These are phyloP conservation scores for Colletotrichum spinosum DNA, from an alignment of 2,329 filamentous ascomycete species.

Conservation along the genomic window DNA sequence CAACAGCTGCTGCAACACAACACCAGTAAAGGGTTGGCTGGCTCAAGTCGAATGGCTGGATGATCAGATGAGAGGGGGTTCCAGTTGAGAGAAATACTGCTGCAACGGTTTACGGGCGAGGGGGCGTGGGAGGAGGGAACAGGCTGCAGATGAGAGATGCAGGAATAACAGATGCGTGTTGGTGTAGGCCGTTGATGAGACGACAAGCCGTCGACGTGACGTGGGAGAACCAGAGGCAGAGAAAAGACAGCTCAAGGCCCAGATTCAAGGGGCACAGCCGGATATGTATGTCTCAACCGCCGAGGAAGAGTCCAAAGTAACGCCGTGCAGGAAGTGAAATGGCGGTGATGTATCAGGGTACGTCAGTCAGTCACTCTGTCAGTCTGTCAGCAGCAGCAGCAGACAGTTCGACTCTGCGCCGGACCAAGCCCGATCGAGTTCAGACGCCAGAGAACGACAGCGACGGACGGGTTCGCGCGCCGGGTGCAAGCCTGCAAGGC, in stretches of 20 bases:
- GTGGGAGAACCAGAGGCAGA: background rate
- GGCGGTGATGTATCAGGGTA: slow-evolving; percentile 27
- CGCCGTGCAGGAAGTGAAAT: slow-evolving; percentile 2
- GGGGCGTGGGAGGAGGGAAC: background rate
- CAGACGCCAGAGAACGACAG: slow-evolving; percentile 10
- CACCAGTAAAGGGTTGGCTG: background rate
- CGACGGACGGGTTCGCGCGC: no score
- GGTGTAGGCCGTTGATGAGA: slow-evolving; percentile 28
- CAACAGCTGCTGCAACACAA: background rate
- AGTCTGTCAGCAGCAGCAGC: no score
- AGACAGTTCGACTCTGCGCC: slow-evolving; percentile 15
- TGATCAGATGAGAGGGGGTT: slow-evolving; percentile 24
- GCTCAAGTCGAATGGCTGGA: background rate
- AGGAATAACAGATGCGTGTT: slow-evolving; percentile 1
- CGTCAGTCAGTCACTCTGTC: background rate
- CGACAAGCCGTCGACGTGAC: slow-evolving; percentile 33
- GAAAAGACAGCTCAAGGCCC: background rate
- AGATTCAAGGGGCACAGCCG: slow-evolving; percentile 8
- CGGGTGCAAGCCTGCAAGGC: slow-evolving; percentile 1
- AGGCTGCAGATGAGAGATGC: slow-evolving; percentile 12
- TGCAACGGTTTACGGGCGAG: background rate
- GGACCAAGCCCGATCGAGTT: slow-evolving; percentile 24
- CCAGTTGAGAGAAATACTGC: slow-evolving; percentile 7
- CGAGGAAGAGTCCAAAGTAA: background rate
- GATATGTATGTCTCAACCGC: slow-evolving; percentile 32